Conservation (phyloP, 805 yeast species). For the Aciculoconidium aculeatum region DNA sequence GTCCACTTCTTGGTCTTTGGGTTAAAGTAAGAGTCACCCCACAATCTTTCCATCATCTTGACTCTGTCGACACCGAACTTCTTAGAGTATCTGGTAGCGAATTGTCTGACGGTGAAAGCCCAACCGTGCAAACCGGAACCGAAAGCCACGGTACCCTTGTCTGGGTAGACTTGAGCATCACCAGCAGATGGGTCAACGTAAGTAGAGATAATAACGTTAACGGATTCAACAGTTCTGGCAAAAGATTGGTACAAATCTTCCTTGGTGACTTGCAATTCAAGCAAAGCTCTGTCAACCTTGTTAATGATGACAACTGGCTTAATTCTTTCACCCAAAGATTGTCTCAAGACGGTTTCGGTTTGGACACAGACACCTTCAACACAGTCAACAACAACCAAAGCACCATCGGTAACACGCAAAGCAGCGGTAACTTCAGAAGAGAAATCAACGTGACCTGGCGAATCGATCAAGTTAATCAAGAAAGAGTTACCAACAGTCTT, state of each 20-base stretch:
- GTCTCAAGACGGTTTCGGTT: constrained; percentile 99
- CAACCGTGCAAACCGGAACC: constrained; percentile 99
- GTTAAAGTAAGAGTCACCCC: constrained; percentile 99
- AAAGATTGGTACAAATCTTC: constrained; percentile 98
- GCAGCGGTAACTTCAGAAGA: constrained; percentile 99
- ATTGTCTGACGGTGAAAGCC: constrained; percentile 99
- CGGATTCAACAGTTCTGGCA: constrained; percentile 98
- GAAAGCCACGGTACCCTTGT: constrained; percentile 97
- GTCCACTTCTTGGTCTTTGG: constrained; percentile 99
- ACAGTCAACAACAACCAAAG: constrained; percentile 97
- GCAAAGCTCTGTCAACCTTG: constrained; percentile 99
- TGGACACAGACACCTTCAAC: constrained; percentile 99
- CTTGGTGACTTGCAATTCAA: constrained; percentile 97
- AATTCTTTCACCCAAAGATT: constrained; percentile 98
- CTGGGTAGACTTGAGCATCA: constrained; percentile 98
- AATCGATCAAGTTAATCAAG: constrained; percentile 96
- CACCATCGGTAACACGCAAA: constrained; percentile 99
- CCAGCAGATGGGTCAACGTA: constrained; percentile 87
- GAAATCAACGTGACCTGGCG: constrained; percentile 99
- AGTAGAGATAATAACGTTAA: constrained; percentile 95
- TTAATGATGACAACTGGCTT: constrained; percentile 97
- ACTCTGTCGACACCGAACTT: constrained; percentile 97
- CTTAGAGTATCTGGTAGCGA: constrained; percentile 96
- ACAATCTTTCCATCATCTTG: constrained; percentile 98
- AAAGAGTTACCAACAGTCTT: constrained; percentile 88